phyloP scores from a whole-genome alignment of 2,329 filamentous ascomycete species.

The Mariannaea sp. region DNA sequence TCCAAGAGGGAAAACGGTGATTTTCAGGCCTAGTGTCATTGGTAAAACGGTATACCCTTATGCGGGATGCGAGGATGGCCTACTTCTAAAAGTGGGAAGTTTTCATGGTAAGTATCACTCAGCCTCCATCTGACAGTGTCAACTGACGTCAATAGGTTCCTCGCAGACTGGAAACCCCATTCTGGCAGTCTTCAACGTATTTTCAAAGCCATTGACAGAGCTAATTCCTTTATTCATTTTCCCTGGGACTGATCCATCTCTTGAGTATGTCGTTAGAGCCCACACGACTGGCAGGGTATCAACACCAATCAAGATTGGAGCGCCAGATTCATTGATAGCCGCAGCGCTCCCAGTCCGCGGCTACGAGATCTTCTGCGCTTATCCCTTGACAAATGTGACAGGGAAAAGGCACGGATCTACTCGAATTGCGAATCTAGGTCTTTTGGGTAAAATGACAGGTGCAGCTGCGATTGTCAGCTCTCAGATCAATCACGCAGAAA shows the following conservation, averaged over 20 bases:
- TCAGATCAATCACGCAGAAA: constrained; percentile 58
- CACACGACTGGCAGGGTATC: constrained; percentile 71
- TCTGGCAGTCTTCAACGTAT: constrained; percentile 84
- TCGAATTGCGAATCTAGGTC: constrained; percentile 71
- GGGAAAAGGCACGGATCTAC: constrained; percentile 45
- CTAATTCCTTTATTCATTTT: constrained; percentile 74
- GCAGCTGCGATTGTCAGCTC: constrained; percentile 73
- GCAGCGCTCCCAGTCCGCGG: constrained; percentile 67
- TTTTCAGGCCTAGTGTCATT: constrained; percentile 76
- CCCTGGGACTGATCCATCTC: constrained; percentile 64
- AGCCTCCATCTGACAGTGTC: background rate
- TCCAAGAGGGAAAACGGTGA: constrained; percentile 72
- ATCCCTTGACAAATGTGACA: constrained; percentile 65
- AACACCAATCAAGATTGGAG: constrained; percentile 51
- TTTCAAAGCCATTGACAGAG: constrained; percentile 64
- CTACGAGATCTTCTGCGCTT: constrained; percentile 83
- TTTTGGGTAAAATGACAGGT: constrained; percentile 89
- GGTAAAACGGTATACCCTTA: constrained; percentile 78
- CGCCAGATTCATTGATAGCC: constrained; percentile 58
- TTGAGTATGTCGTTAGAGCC: constrained; percentile 72
- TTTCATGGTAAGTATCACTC: constrained; percentile 68
- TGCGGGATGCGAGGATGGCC: constrained; percentile 72
- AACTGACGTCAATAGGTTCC: constrained; percentile 42
- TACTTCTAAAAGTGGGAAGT: constrained; percentile 76
- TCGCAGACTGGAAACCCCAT: constrained; percentile 73